These are phyloP conservation scores for Brassica hybrid DNA, from an alignment of 441 rosid species.

Conservation along the genomic window DNA sequence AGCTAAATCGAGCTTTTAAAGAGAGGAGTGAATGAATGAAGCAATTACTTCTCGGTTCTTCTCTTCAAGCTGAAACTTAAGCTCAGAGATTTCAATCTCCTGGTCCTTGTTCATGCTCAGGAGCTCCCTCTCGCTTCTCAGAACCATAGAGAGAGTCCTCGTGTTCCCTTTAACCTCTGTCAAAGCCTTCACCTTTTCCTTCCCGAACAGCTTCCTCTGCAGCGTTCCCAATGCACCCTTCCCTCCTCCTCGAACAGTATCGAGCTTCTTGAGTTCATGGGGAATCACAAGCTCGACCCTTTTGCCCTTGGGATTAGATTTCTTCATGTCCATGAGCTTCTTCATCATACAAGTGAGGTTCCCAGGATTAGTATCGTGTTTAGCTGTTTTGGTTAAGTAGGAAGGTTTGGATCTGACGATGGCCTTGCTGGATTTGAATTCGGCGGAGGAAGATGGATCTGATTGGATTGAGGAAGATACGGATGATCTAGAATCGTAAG, in stretches of 20 bases:
- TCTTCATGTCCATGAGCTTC: slow-evolving; percentile 50
- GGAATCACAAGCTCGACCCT: slow-evolving; percentile 63
- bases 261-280: slow-evolving; percentile 72
- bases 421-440: slow-evolving; percentile 51
- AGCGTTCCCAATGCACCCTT: slow-evolving; percentile 44
- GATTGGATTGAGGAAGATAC: slow-evolving; percentile 57
- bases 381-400: slow-evolving; percentile 20
- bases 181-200: slow-evolving; percentile 64
- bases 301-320: slow-evolving; percentile 41
- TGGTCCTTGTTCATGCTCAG: slow-evolving; percentile 72
- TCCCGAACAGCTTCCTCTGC: slow-evolving; percentile 86
- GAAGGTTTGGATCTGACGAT: slow-evolving; percentile 51
- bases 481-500: slow-evolving; percentile 75
- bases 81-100: slow-evolving; percentile 62
- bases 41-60: slow-evolving; percentile 70
- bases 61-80: slow-evolving; percentile 59
- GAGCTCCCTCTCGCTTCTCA: slow-evolving; percentile 94
- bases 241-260: slow-evolving; percentile 49
- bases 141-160: slow-evolving; percentile 88
- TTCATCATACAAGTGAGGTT: slow-evolving; percentile 57
- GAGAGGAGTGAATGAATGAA: background rate
- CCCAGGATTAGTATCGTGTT: slow-evolving; percentile 40
- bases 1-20: background rate
- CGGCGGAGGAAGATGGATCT: slow-evolving; percentile 68
- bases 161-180: slow-evolving; percentile 80